Conservation (phyloP, 1,284 basidiomycete species). For the Apiotrichum siamense region DNA sequence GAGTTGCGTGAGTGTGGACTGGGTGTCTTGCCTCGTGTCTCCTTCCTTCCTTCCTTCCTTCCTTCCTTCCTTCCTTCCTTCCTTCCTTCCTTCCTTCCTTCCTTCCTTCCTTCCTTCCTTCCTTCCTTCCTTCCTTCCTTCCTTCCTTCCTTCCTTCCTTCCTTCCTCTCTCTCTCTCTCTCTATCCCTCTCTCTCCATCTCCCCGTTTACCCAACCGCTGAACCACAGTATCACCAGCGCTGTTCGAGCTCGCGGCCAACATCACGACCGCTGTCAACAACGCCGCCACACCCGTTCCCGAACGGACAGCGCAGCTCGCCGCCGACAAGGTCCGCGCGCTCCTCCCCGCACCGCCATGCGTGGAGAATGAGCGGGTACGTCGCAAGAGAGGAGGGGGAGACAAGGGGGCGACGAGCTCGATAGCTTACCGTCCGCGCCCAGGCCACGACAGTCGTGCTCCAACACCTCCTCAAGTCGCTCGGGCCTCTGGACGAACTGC, state of each 20-base stretch:
- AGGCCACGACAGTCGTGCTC: constrained; percentile 14
- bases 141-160: no score
- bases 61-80: no score
- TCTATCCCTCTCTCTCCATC: constrained; percentile 17
- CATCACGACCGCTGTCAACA: not conserved
- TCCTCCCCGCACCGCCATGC: no score
- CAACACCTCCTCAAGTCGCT: constrained; percentile 22
- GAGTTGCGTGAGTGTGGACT: not conserved
- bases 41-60: no score
- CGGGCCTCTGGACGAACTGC: constrained; percentile 14
- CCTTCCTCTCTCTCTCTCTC: no score
- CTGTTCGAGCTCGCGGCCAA: constrained; percentile 13
- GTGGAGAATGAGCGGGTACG: no score
- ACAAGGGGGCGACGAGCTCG: not conserved
- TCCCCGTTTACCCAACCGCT: not conserved
- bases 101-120: no score
- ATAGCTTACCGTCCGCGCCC: not conserved
- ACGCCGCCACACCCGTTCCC: not conserved
- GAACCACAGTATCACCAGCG: constrained; percentile 15
- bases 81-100: no score
- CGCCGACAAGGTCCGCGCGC: constrained; percentile 6
- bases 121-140: no score
- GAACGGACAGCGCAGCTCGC: constrained; percentile 5
- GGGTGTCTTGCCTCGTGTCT: no score
- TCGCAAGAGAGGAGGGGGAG: not conserved